These are phyloP conservation scores for Pleurotus cornucopiae DNA, from an alignment of 768 basidiomycete genomes.

Conservation along the genomic window DNA sequence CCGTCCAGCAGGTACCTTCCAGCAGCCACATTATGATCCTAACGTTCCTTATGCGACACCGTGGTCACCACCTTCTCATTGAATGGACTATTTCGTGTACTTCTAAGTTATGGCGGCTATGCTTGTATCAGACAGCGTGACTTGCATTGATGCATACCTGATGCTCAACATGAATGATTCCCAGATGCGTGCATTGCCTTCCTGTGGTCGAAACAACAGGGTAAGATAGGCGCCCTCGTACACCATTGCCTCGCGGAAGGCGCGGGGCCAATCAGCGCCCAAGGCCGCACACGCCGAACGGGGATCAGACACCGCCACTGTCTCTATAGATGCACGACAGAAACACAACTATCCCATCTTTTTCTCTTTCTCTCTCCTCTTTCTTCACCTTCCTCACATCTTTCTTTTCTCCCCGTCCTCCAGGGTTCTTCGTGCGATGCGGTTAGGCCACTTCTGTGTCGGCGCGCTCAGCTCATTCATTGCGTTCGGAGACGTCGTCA, in stretches of 20 bases:
- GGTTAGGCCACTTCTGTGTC: background rate
- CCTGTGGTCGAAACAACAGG: background rate
- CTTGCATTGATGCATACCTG: too few relatives aligned
- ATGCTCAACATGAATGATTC: too few relatives aligned
- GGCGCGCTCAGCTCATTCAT: background rate
- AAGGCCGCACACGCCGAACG: background rate
- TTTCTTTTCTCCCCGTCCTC: background rate
- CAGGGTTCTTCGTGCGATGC: background rate
- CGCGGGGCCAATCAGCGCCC: background rate
- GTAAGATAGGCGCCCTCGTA: too few relatives aligned
- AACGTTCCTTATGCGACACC: background rate
- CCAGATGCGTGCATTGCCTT: background rate
- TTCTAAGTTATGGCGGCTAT: too few relatives aligned
- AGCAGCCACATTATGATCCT: background rate
- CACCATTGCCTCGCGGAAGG: background rate
- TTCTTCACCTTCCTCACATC: background rate
- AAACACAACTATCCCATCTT: background rate
- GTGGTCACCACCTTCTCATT: background rate
- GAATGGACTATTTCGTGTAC: background rate
- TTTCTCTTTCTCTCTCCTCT: background rate
- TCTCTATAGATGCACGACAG: background rate
- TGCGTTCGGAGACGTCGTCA: background rate
- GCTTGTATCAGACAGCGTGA: too few relatives aligned
- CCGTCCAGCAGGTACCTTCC: background rate
- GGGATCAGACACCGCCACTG: background rate